Conservation (phyloP, 2,329 filamentous ascomycete species). For the Aspergillus arachidicola region DNA sequence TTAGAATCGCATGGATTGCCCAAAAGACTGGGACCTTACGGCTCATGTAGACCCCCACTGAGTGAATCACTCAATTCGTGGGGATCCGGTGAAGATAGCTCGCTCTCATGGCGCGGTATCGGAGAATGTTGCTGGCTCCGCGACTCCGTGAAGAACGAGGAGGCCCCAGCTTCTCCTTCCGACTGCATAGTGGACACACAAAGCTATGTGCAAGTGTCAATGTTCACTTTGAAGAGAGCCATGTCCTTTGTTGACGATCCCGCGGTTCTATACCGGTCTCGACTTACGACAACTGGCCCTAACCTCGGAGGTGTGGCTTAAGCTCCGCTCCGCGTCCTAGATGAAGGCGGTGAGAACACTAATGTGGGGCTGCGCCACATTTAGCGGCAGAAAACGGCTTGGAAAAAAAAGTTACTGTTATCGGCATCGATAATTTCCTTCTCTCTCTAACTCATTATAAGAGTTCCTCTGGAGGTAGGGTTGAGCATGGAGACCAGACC, state of each 20-base stretch:
- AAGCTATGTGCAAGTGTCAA: constrained; percentile 25
- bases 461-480: constrained; percentile 39
- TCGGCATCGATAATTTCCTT: constrained; percentile 17
- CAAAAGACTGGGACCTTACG: constrained; percentile 30
- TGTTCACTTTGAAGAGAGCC: constrained; percentile 22
- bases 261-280: constrained; percentile 5
- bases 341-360: constrained; percentile 30
- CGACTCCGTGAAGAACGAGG: constrained; percentile 17
- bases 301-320: constrained; percentile 29
- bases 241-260: constrained; percentile 17
- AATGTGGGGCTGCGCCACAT: constrained; percentile 32
- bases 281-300: constrained; percentile 17
- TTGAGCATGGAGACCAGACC: constrained; percentile 41
- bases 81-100: constrained; percentile 13
- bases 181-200: constrained; percentile 30
- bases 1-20: constrained; percentile 7
- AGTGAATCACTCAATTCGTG: constrained; percentile 26
- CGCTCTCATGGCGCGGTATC: constrained; percentile 25
- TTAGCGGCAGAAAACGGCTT: constrained; percentile 26
- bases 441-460: constrained; percentile 31
- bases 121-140: constrained; percentile 15
- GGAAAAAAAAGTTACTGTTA: constrained; percentile 36
- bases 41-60: constrained; percentile 36
- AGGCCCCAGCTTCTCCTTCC: constrained; percentile 19
- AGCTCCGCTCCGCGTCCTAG: constrained; percentile 23